Base-by-base conservation (phyloP, 768 basidiomycete species). In the Chalciporus piperatus region DNA sequence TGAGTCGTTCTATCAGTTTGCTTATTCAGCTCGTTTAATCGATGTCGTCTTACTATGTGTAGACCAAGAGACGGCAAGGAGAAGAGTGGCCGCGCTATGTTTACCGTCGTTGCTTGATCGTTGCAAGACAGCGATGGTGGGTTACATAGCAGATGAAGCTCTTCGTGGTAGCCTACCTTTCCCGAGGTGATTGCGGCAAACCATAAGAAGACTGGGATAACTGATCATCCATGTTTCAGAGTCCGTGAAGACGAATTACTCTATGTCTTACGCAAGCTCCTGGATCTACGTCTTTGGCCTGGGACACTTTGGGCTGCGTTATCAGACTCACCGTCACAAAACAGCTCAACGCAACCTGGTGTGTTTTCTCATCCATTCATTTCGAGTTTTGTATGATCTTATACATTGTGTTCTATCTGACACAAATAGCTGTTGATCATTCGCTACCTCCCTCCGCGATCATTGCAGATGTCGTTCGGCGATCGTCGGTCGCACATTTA, bases 151-250 rank as follows among this genome's bases (percentile, higher is more conserved):
- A 0, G 96, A 98, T 60, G 85, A 89, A 57, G 78, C 82, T 2
- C 62, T 98, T 28, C 80, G 95, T n/a, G 93, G 95, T 2, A 81
- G 79, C 53, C 74, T 95, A 52, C 96, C 96, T 1, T 95, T 97
- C 70, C 84, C 91, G 39, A 81, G 92, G 91, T 90, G 46, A 56
- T 70, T 60, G 7, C 17, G 22, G 14, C 0, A 28, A 17, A 45
- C 4, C 14, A 27, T 14, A 10, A 44, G 28, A 4, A 37, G 47
- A n/a, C 9, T 22, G 11, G 3, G 27, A 4, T 46, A 9, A 9
- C 23, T 51, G 6, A 51, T 41, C 44, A 41, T 32, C 28, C 39
- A 27, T 46, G 2, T 32, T 5, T 37, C 17, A 94, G 94, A 48
- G 81, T 83, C 1, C 79, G 92, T 22, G 93, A 98, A 67, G 92